phyloP scores from a whole-genome alignment of 2,329 filamentous ascomycete genomes.

The Fusarium verrucosum region DNA sequence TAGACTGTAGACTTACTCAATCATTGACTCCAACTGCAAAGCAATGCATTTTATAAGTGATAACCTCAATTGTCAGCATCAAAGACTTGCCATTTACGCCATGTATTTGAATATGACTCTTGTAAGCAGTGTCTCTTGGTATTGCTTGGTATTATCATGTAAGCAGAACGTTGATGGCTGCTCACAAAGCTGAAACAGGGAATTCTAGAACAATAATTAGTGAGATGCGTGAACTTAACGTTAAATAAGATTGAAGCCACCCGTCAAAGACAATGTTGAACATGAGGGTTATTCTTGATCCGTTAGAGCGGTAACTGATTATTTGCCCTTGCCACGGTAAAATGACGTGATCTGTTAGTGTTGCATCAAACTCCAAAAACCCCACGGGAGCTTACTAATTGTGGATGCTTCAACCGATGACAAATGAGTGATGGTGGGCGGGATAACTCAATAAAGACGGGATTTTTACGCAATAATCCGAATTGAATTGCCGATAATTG shows the following conservation, averaged over 20 bases:
- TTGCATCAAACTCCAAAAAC: neutral
- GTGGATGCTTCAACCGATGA: neutral
- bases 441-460: slow-evolving; percentile 15
- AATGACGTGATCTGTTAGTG: slow-evolving; percentile 5
- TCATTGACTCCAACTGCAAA: no score
- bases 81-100: rapidly evolving
- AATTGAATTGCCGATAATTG: neutral
- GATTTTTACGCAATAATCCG: slow-evolving; percentile 16
- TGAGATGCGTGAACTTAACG: neutral
- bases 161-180: neutral
- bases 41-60: no score
- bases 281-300: neutral
- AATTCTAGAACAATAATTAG: no score
- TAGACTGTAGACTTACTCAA: neutral
- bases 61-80: neutral
- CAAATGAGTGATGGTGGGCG: slow-evolving; percentile 17
- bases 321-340: rapidly evolving
- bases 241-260: neutral
- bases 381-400: slow-evolving; percentile 26
- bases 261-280: neutral
- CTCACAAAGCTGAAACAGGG: no score
- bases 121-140: neutral
- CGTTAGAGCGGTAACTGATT: neutral
- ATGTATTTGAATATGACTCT: neutral
- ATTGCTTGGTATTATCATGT: neutral